phyloP scores from a whole-genome alignment of 441 rosid genomes.

The Metrosideros polymorpha region DNA sequence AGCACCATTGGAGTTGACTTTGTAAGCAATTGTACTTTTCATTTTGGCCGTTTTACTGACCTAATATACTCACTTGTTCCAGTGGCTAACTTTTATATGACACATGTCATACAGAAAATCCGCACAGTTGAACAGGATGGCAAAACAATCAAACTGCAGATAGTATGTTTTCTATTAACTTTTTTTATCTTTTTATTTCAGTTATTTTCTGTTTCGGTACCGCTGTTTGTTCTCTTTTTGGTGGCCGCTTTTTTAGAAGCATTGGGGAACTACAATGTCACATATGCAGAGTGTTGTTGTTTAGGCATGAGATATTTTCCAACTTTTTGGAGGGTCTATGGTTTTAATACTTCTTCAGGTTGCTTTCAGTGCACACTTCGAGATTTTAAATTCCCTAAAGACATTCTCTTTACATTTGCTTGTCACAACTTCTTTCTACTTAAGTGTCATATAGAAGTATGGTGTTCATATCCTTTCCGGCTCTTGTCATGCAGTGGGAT shows the following conservation, averaged over 20 bases:
- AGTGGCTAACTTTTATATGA: background rate
- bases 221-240: background rate
- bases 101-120: constrained; percentile 36
- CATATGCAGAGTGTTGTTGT: background rate
- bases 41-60: background rate
- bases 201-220: background rate
- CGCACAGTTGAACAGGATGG: constrained; percentile 74
- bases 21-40: constrained; percentile 22
- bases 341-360: background rate
- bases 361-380: background rate
- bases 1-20: constrained; percentile 68
- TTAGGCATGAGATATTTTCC: background rate
- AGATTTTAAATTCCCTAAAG: background rate
- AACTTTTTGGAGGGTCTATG: background rate
- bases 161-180: constrained; percentile 20
- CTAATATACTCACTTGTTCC: background rate
- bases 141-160: constrained; percentile 65
- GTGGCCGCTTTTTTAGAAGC: background rate
- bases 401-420: background rate
- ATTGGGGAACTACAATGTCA: background rate
- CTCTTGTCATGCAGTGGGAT: constrained; percentile 43
- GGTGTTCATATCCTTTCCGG: background rate
- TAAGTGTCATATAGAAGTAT: background rate
- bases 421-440: background rate
- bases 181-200: background rate